A percentile compares a stretch with the other conserved stretches of the same genome.
Conservation (phyloP, 2,329 filamentous ascomycete genomes). For the Diaporthe sp. region DNA sequence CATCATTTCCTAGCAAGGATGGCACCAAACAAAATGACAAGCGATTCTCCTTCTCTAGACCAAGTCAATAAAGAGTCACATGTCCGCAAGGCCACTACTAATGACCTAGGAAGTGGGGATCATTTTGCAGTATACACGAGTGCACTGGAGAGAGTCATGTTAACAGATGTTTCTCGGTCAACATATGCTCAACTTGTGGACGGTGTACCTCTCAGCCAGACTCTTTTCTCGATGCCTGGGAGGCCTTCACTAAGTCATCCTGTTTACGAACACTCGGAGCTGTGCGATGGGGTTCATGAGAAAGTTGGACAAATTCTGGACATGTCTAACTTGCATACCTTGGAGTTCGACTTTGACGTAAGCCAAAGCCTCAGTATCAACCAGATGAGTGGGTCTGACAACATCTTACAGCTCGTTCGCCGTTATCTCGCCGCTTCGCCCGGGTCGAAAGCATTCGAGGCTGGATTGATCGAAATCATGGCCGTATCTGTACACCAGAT, state of each 20-base stretch:
- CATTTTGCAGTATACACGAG: not conserved
- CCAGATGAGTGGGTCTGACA: not conserved
- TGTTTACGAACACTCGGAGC: not conserved
- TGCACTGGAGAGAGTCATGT: not conserved
- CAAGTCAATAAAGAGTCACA: not conserved
- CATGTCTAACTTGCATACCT: not conserved
- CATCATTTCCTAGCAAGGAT: not conserved
- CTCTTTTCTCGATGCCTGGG: not conserved
- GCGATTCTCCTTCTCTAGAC: not conserved
- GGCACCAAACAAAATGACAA: not conserved
- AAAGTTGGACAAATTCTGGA: not conserved
- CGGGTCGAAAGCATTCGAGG: not conserved
- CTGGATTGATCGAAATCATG: not conserved
- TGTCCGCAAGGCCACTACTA: not conserved
- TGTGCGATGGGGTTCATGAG: not conserved
- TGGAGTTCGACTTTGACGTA: not conserved
- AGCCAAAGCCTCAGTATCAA: not conserved
- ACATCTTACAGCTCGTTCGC: not conserved
- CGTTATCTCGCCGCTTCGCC: constrained; percentile 1
- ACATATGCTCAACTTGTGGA: not conserved
- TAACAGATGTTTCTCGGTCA: not conserved
- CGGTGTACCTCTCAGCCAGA: not conserved
- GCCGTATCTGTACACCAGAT: not conserved
- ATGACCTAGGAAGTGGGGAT: not conserved
- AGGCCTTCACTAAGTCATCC: not conserved